Conservation (phyloP, 192 early-diverging fungal species). For the Gaertneriomyces sp. region DNA sequence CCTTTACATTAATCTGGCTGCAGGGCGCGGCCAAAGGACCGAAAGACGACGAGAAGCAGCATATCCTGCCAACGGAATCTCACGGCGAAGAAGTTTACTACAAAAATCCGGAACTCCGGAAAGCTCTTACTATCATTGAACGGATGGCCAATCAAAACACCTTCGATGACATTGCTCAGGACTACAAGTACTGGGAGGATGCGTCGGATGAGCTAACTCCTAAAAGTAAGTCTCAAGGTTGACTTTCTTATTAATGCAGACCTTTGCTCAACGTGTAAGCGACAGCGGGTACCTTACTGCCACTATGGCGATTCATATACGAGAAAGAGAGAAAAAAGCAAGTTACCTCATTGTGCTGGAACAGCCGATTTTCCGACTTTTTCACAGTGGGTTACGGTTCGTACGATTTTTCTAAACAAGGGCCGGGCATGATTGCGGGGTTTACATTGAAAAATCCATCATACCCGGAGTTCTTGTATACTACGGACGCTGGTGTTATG, state of each 20-base stretch:
- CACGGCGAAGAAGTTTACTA: slow-evolving; percentile 60
- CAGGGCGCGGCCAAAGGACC: slow-evolving; percentile 43
- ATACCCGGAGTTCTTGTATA: slow-evolving; percentile 56
- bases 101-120: slow-evolving; percentile 55
- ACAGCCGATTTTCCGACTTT: slow-evolving; percentile 49
- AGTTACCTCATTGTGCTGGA: slow-evolving; percentile 58
- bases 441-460: slow-evolving; percentile 62
- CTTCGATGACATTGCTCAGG: slow-evolving; percentile 62
- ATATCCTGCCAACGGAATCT: slow-evolving; percentile 45
- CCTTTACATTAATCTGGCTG: neutral
- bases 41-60: slow-evolving; percentile 54
- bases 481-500: slow-evolving; percentile 58
- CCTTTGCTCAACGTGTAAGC: neutral
- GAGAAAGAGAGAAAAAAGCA: slow-evolving; percentile 61
- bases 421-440: slow-evolving; percentile 58
- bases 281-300: slow-evolving; percentile 49
- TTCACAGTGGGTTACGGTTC: slow-evolving; percentile 63
- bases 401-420: slow-evolving; percentile 59
- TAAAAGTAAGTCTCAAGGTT: slow-evolving; percentile 35
- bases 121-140: slow-evolving; percentile 52
- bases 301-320: slow-evolving; percentile 59
- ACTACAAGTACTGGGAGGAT: slow-evolving; percentile 67
- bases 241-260: neutral
- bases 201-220: slow-evolving; percentile 56
- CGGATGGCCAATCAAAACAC: slow-evolving; percentile 68